These are phyloP conservation scores for Inonotus obliquus DNA, from an alignment of 1,284 basidiomycete genomes.

Conservation along the genomic window DNA sequence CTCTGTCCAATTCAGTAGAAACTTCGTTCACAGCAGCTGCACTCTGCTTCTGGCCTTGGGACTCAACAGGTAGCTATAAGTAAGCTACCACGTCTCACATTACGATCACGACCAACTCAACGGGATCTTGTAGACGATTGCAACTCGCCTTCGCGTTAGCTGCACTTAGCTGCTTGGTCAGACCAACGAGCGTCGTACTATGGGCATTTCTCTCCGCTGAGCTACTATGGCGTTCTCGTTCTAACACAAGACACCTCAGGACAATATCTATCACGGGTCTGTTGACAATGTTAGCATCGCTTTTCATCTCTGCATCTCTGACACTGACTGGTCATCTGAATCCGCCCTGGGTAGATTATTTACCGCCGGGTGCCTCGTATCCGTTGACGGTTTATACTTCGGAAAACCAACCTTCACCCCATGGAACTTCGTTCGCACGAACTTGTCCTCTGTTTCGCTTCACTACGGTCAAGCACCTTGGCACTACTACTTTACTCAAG, in stretches of 20 bases:
- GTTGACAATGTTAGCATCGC: conserved; percentile 21
- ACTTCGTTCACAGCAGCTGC: conserved; percentile 82
- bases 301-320: conserved; percentile 29
- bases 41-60: conserved; percentile 77
- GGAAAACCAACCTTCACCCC: conserved; percentile 68
- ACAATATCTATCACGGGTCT: conserved; percentile 23
- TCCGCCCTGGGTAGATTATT: conserved; percentile 29
- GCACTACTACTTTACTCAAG: conserved; percentile 90
- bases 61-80: conserved; percentile 25
- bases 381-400: conserved; percentile 71
- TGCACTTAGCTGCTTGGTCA: conserved; percentile 72
- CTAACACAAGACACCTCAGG: conserved; percentile 21
- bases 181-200: conserved; percentile 84
- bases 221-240: conserved; percentile 46
- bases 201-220: conserved; percentile 70
- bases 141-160: conserved; percentile 38
- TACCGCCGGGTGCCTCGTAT: conserved; percentile 38
- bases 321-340: conserved; percentile 38
- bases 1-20: conserved; percentile 92
- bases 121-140: neutral
- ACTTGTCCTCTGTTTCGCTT: conserved; percentile 79
- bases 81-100: neutral
- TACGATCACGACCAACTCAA: neutral
- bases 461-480: conserved; percentile 89
- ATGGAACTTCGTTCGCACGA: conserved; percentile 76